Percentiles rank a stretch among this genome's conserved stretches.
These are phyloP conservation scores for Alternaria conjuncta DNA, from an alignment of 2,329 filamentous ascomycete genomes.

Conservation along the genomic window DNA sequence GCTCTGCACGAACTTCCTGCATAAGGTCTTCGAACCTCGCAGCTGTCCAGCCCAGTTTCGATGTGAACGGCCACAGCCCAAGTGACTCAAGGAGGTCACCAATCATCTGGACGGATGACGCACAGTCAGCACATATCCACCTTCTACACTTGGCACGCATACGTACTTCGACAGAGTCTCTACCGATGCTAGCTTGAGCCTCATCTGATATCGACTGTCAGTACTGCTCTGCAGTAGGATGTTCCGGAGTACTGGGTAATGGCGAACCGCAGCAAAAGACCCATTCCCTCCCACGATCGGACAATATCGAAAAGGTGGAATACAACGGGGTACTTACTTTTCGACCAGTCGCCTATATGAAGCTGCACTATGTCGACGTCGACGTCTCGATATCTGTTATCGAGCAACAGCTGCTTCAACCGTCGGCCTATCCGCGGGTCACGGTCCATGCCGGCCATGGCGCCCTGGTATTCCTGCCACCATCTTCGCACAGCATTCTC, in stretches of 20 bases:
- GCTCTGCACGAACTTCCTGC: conserved; percentile 35
- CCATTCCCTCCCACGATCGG: not conserved
- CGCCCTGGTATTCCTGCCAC: conserved; percentile 44
- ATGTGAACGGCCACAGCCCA: conserved; percentile 47
- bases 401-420: conserved; percentile 36
- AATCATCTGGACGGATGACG: conserved; percentile 25
- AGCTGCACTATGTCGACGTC: conserved; percentile 36
- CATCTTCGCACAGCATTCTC: conserved; percentile 45
- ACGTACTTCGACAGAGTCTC: conserved; percentile 25
- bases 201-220: conserved; percentile 33
- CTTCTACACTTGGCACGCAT: not conserved
- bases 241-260: not conserved
- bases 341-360: conserved; percentile 48
- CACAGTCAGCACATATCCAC: not conserved
- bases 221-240: not conserved
- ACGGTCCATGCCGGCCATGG: conserved; percentile 43
- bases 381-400: conserved; percentile 43
- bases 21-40: conserved; percentile 41
- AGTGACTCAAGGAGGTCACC: conserved; percentile 46
- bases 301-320: not conserved
- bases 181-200: conserved; percentile 35
- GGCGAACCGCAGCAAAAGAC: not conserved
- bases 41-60: conserved; percentile 39
- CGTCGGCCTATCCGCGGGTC: conserved; percentile 43
- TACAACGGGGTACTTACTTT: conserved; percentile 31